Evolutionary conservation across 169 alveolate genomes (phyloP).

Genomic region (Plasmodium cynomolgi): DNA sequence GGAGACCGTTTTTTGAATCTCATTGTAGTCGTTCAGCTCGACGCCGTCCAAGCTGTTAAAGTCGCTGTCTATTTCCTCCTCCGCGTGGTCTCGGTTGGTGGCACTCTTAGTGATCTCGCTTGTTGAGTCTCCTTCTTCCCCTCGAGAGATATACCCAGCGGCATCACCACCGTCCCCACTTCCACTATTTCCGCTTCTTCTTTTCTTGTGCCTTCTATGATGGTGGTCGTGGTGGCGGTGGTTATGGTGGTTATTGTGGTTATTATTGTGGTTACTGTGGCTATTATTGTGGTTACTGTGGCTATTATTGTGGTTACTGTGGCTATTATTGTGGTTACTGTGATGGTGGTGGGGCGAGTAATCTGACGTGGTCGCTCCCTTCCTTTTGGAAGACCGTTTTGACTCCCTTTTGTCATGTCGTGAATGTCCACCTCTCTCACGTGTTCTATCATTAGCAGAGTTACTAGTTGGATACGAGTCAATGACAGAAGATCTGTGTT

Average conservation of each 20-base stretch:
- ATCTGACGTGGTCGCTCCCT: background rate
- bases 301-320: background rate
- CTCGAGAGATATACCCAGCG: background rate
- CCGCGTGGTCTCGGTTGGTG: background rate
- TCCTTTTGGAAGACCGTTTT: background rate
- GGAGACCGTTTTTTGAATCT: conserved; percentile 9
- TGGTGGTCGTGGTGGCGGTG: background rate
- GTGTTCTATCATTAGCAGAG: background rate
- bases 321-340: background rate
- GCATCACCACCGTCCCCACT: background rate
- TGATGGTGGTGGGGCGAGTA: background rate
- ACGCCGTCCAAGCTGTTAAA: background rate
- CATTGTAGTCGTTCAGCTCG: background rate
- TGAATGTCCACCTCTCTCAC: background rate
- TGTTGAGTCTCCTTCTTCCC: background rate
- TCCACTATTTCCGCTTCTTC: background rate
- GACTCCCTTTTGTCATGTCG: background rate
- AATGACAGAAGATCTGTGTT: background rate
- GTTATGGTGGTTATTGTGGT: background rate
- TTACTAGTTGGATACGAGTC: background rate
- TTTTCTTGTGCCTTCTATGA: conserved; percentile 26
- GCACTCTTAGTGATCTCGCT: background rate
- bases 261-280: background rate
- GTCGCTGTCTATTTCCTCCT: background rate
- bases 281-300: background rate